Evolutionary conservation across 2,329 filamentous ascomycete genomes (phyloP).

Genomic region (Sporothrix phasma): DNA sequence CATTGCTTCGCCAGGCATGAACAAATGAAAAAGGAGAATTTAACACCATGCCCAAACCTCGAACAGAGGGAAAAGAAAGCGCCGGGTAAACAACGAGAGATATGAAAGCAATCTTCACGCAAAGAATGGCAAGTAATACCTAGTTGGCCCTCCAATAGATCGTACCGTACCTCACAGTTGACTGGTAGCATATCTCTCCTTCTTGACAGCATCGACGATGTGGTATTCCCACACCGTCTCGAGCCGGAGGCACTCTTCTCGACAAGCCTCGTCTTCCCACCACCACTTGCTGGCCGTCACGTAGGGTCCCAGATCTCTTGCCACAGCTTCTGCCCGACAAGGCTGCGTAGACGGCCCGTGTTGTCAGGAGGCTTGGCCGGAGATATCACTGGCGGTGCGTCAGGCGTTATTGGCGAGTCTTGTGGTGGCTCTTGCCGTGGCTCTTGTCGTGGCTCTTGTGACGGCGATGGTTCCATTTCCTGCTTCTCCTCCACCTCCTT

Average conservation of each 20-base stretch:
- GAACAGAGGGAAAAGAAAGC: background rate
- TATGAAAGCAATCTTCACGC: background rate
- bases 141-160: too few species aligned
- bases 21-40: background rate
- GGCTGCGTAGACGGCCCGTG: slow-evolving; percentile 36
- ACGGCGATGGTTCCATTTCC: too few species aligned
- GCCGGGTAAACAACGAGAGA: background rate
- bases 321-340: slow-evolving; percentile 50
- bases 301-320: slow-evolving; percentile 47
- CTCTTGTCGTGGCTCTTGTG: background rate
- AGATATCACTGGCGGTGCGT: too few species aligned
- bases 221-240: slow-evolving; percentile 51
- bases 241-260: slow-evolving; percentile 44
- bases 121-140: background rate
- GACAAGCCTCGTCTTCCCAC: slow-evolving; percentile 49
- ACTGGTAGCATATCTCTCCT: slow-evolving; percentile 7
- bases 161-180: background rate
- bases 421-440: background rate
- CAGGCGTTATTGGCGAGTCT: background rate
- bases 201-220: slow-evolving; percentile 45
- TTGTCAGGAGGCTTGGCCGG: slow-evolving; percentile 12
- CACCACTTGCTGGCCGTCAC: slow-evolving; percentile 45
- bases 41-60: background rate
- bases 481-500: background rate
- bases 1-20: background rate